Evolutionary conservation across 1,284 basidiomycete genomes (phyloP).

Genomic region (Trichosporon asahii): DNA sequence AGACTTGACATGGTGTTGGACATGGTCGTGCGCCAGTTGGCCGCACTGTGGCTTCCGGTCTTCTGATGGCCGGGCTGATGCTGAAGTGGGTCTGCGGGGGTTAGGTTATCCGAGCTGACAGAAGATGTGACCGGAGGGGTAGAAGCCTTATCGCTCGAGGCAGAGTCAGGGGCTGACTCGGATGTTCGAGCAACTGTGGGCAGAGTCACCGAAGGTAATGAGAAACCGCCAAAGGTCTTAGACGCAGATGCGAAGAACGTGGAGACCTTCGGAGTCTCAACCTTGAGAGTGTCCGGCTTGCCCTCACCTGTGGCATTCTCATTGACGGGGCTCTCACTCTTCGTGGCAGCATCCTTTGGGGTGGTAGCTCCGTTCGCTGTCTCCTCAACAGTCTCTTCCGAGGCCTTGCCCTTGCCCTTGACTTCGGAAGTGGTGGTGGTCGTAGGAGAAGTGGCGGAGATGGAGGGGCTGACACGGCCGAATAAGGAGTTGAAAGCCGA

Average conservation of each 20-base stretch:
- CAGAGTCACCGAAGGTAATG: slow-evolving; percentile 6
- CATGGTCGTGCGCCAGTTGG: slow-evolving; percentile 39
- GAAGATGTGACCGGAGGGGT: background rate
- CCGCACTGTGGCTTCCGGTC: slow-evolving; percentile 1
- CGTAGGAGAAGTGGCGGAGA: background rate
- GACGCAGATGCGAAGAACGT: slow-evolving; percentile 3
- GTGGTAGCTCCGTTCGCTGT: background rate
- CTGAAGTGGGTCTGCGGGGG: background rate
- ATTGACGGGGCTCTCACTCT: background rate
- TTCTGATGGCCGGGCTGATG: slow-evolving; percentile 1
- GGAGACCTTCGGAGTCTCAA: slow-evolving; percentile 1
- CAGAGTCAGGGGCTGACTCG: background rate
- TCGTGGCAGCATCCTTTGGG: background rate
- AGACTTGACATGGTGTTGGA: slow-evolving; percentile 28
- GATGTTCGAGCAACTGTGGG: background rate
- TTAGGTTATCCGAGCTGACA: background rate
- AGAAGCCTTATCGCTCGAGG: background rate
- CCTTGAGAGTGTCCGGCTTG: slow-evolving; percentile 6
- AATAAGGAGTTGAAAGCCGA: background rate
- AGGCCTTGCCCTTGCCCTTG: background rate
- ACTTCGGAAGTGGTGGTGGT: background rate
- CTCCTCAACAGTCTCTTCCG: background rate
- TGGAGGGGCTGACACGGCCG: background rate
- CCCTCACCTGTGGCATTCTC: background rate
- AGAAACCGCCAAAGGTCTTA: slow-evolving; percentile 2